phyloP scores from a whole-genome alignment of 371 early-diverging fungal species.

The Phascolomyces articulosus region DNA sequence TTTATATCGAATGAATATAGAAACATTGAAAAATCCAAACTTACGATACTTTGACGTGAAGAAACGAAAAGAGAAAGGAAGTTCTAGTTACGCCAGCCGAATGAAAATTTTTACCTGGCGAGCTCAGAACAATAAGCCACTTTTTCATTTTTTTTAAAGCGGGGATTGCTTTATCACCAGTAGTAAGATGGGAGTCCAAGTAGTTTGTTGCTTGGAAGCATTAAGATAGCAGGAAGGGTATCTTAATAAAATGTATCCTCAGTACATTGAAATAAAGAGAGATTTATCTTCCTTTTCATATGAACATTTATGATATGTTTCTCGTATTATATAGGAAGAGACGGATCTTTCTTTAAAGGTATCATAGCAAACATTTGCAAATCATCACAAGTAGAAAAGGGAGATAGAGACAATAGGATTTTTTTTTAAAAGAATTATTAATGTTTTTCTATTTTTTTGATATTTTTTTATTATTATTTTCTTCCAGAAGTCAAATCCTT shows the following conservation, averaged over 20 bases:
- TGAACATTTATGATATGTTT: no score
- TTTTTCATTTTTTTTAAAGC: background rate
- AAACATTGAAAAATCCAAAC: constrained; percentile 10
- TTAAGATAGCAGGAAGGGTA: no score
- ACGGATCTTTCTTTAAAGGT: no score
- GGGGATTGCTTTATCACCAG: background rate
- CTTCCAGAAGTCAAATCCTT: constrained; percentile 61
- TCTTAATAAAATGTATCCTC: no score
- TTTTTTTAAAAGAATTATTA: background rate
- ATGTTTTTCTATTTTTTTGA: constrained; percentile 4
- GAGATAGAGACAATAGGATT: background rate
- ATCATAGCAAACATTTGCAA: no score
- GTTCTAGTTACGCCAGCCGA: background rate
- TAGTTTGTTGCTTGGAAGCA: no score
- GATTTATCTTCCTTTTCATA: no score
- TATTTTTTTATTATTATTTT: constrained; percentile 24
- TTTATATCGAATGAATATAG: background rate
- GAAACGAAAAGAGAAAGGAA: constrained; percentile 42
- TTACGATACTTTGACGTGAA: constrained; percentile 33
- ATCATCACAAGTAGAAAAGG: background rate
- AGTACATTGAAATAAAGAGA: no score
- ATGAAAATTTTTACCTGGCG: constrained; percentile 12
- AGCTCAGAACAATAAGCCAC: background rate
- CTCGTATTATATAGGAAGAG: no score
- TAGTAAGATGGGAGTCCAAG: no score